Conservation (phyloP, 2,329 filamentous ascomycete species). For the Ambrosiella cleistominuta region DNA sequence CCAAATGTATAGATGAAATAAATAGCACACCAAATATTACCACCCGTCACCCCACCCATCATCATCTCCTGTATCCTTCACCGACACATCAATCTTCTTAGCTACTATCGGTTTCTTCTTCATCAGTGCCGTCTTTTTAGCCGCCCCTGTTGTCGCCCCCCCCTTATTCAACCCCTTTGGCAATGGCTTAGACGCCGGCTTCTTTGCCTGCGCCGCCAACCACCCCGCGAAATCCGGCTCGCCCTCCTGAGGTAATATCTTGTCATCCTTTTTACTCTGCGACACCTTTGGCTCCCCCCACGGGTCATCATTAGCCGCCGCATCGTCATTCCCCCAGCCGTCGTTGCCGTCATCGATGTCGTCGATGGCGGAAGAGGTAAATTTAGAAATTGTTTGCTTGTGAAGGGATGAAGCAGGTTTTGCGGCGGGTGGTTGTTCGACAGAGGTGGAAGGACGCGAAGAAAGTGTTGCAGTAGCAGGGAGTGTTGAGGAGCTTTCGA, state of each 20-base stretch:
- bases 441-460: too few relatives aligned
- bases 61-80: conserved; percentile 40
- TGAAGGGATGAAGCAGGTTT: conserved; percentile 35
- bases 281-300: conserved; percentile 24
- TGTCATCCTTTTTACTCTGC: conserved; percentile 16
- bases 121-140: conserved; percentile 16
- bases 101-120: conserved; percentile 22
- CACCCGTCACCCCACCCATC: conserved; percentile 52
- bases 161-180: conserved; percentile 67
- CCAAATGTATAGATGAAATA: background rate
- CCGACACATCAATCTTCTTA: conserved; percentile 55
- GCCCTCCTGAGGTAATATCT: conserved; percentile 37
- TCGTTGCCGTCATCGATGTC: conserved; percentile 25
- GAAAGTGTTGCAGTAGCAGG: background rate
- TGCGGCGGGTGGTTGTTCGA: background rate
- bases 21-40: conserved; percentile 21
- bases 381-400: conserved; percentile 30
- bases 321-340: conserved; percentile 27
- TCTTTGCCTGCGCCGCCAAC: conserved; percentile 76
- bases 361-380: conserved; percentile 27
- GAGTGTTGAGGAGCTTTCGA: conserved; percentile 34
- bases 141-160: conserved; percentile 19
- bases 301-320: conserved; percentile 21
- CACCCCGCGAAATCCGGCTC: conserved; percentile 93
- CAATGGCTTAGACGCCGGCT: conserved; percentile 39